phyloP scores from a whole-genome alignment of 768 basidiomycete genomes.

The Lentinula boryana region DNA sequence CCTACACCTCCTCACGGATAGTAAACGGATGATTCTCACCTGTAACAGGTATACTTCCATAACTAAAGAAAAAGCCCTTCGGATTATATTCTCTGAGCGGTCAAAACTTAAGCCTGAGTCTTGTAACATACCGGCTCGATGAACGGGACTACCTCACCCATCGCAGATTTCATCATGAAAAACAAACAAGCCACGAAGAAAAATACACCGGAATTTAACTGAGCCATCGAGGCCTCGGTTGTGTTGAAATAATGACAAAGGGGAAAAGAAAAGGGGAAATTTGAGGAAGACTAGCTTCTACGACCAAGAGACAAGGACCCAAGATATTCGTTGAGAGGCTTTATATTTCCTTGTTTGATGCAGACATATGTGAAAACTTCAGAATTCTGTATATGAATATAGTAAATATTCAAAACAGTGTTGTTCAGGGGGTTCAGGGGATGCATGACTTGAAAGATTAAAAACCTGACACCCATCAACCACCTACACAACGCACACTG shows the following conservation, averaged over 20 bases:
- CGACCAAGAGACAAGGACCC: not conserved
- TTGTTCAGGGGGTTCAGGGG: no score
- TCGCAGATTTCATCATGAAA: not conserved
- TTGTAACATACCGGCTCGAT: slow-evolving; percentile 15
- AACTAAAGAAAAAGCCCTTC: slow-evolving; percentile 33
- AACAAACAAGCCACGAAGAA: not conserved
- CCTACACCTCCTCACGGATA: no score
- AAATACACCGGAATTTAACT: not conserved
- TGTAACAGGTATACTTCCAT: slow-evolving; percentile 18
- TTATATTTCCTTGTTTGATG: not conserved
- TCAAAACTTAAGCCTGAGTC: not conserved
- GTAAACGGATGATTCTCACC: slow-evolving; percentile 26
- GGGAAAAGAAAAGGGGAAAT: not conserved
- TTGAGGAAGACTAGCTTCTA: not conserved
- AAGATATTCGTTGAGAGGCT: not conserved
- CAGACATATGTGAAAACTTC: no score
- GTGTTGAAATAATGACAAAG: not conserved
- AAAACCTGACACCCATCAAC: no score
- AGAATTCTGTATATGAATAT: no score
- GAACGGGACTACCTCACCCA: slow-evolving; percentile 13
- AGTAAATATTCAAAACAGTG: no score
- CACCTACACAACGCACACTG: no score
- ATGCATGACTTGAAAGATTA: no score
- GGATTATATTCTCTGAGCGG: no score
- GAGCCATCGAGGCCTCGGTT: not conserved